phyloP scores from a whole-genome alignment of 257 asterid species.

The Nicotiana tomentosiformis region DNA sequence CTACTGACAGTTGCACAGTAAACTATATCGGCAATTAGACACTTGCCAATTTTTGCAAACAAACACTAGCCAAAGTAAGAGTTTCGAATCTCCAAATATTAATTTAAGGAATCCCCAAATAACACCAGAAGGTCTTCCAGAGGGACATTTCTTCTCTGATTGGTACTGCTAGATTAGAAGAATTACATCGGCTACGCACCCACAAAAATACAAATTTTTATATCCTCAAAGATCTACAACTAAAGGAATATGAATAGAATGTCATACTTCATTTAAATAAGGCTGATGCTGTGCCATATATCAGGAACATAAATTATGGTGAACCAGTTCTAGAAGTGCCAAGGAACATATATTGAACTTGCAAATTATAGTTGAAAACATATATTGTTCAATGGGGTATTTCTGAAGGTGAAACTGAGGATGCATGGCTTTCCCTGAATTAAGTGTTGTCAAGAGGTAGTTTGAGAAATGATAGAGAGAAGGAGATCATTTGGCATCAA shows the following conservation, averaged over 20 bases:
- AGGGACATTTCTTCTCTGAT: background rate
- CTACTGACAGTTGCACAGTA: background rate
- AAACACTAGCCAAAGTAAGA: background rate
- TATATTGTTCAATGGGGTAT: background rate
- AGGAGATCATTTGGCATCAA: background rate
- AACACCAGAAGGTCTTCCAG: background rate
- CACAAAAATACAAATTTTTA: background rate
- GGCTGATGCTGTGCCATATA: background rate
- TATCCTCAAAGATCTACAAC: background rate
- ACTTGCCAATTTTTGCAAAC: background rate
- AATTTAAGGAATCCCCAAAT: background rate
- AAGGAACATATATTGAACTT: background rate
- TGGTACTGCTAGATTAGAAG: background rate
- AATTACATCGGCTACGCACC: background rate
- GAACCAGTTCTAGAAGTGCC: background rate
- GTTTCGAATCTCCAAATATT: background rate
- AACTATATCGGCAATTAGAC: background rate
- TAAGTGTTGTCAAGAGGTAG: background rate
- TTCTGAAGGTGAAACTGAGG: background rate
- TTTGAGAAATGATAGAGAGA: background rate
- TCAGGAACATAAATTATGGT: background rate
- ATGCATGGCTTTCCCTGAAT: background rate
- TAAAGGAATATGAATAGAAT: background rate
- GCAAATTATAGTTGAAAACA: background rate
- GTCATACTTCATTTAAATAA: background rate